Evolutionary conservation across 768 basidiomycete species (phyloP), one percentile per base, ranked within the genome.

Genomic region (Amanita muscaria): DNA sequence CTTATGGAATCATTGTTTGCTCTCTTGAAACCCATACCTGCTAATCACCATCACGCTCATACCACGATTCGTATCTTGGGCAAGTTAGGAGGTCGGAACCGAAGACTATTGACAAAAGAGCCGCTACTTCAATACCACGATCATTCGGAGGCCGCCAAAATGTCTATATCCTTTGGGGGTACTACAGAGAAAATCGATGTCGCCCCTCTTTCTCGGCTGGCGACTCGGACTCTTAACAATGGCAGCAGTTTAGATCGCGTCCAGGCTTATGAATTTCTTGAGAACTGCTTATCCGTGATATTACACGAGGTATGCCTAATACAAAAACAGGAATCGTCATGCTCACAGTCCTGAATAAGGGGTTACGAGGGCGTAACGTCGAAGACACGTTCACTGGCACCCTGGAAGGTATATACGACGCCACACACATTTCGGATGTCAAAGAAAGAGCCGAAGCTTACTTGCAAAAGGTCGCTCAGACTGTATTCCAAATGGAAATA

Each of bases 31-130:
- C 96, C 96, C 0, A 64, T 90, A 8, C 96, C 96, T 5, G 80
- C 80, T 7, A 87, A 80, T 53, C 90, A 94, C 57, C 79, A 83
- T 48, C 88, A 91, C 43, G 83, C 96, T 0, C 90, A 97, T 60
- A 90, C 88, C 11, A 93, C 94, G 1, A 88, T 96, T 54, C 84
- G 96, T 19, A 97, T 99, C 46, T 69, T 99, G 3, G 96, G 96
- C 33, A 99, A 98, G 64, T 68, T 99, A 3, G 96, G 96, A 5
- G 96, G 96, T 1, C 70, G 96, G 39, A 99, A 98, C 61, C 74
- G 96, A 21, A 78, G 87, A 31, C 70, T 97, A 48, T 67, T 96
- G 47, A 78, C 82, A 47, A 83, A 85, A 50, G 86, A 92, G 39
- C 85, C 88, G 1, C 61, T 76, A 16, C 65, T 99, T 41, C 73